Evolutionary conservation across 768 basidiomycete genomes (phyloP).

Genomic region (Pulveroboletus sp.): DNA sequence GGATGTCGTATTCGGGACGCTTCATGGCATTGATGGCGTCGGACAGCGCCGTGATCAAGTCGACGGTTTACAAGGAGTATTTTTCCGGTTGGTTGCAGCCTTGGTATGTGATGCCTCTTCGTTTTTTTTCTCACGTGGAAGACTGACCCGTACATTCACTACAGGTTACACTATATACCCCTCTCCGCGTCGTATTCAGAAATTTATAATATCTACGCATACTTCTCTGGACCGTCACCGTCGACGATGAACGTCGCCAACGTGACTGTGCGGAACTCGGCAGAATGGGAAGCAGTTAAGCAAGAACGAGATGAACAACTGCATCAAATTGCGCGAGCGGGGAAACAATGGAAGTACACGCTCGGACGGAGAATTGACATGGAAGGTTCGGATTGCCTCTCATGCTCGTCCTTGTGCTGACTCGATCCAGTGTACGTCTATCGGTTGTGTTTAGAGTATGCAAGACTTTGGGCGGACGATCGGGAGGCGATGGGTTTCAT

Average conservation of each 20-base stretch:
- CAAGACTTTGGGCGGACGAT: slow-evolving; percentile 79
- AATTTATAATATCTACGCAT: slow-evolving; percentile 90
- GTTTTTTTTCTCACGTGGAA: not conserved
- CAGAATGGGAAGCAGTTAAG: slow-evolving; percentile 30
- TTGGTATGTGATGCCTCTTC: slow-evolving; percentile 46
- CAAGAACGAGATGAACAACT: slow-evolving; percentile 68
- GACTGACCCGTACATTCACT: not conserved
- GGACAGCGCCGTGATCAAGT: slow-evolving; percentile 86
- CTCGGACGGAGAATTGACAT: slow-evolving; percentile 83
- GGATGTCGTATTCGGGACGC: slow-evolving; percentile 91
- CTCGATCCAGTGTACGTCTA: slow-evolving; percentile 69
- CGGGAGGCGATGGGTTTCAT: slow-evolving; percentile 60
- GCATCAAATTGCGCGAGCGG: slow-evolving; percentile 81
- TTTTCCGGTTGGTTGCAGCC: slow-evolving; percentile 91
- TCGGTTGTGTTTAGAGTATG: slow-evolving; percentile 85
- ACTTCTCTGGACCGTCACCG: slow-evolving; percentile 81
- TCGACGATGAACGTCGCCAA: slow-evolving; percentile 54
- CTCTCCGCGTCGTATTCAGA: slow-evolving; percentile 83
- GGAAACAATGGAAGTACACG: slow-evolving; percentile 89
- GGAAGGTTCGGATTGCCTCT: slow-evolving; percentile 66
- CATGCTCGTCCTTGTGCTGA: not conserved
- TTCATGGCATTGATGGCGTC: slow-evolving; percentile 84
- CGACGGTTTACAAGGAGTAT: slow-evolving; percentile 88
- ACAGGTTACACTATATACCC: slow-evolving; percentile 93
- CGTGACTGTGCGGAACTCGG: slow-evolving; percentile 37